These are phyloP conservation scores for Eimeria brunetti DNA, from an alignment of 169 alveolate species.

Conservation along the genomic window DNA sequence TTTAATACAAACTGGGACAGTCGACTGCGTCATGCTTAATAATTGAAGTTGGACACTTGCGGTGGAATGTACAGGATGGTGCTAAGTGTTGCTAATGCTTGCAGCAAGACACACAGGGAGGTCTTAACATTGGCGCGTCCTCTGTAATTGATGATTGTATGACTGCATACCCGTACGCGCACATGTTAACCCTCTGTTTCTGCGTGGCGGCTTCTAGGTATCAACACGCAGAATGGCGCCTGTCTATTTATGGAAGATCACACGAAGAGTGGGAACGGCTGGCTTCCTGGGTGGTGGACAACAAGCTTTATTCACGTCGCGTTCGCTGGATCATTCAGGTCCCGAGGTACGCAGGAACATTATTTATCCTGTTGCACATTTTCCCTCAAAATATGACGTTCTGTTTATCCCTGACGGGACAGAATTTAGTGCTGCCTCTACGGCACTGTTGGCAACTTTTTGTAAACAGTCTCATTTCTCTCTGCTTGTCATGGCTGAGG, in stretches of 20 bases:
- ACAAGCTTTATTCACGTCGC: constrained; percentile 78
- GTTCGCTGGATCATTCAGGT: constrained; percentile 94
- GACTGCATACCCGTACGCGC: background rate
- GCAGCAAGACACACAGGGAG: background rate
- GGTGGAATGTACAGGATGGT: background rate
- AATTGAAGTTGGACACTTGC: background rate
- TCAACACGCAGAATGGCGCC: constrained; percentile 95
- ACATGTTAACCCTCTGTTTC: background rate
- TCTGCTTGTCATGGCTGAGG: background rate
- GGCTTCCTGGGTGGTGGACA: constrained; percentile 93
- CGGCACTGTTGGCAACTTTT: background rate
- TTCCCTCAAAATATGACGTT: background rate
- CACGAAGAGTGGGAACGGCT: constrained; percentile 93
- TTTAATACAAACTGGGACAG: background rate
- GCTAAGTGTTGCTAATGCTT: background rate
- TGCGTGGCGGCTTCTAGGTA: constrained; percentile 66
- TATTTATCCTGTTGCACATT: background rate
- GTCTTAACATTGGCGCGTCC: background rate
- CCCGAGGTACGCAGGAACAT: constrained; percentile 83
- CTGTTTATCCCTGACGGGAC: background rate
- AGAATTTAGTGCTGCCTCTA: background rate
- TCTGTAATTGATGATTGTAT: background rate
- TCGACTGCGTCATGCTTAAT: background rate
- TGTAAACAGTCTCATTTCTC: background rate
- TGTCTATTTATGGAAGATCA: constrained; percentile 94